Evolutionary conservation across 495 filamentous ascomycete species (phyloP).

Genomic region (Tuber magnatum): DNA sequence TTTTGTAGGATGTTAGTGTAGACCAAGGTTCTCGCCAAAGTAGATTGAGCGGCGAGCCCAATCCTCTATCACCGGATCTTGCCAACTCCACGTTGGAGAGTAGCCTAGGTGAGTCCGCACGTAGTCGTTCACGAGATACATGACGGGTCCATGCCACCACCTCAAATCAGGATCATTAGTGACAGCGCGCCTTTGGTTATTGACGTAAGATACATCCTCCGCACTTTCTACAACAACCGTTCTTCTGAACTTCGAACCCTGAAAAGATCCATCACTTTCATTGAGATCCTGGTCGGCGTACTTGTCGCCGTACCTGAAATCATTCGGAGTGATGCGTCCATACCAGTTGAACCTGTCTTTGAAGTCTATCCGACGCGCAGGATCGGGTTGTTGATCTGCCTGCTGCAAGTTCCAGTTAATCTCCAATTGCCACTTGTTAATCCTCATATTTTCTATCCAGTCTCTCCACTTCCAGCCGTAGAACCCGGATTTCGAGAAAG

Average conservation of each 20-base stretch:
- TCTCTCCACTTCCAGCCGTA: neutral
- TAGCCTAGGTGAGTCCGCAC: neutral
- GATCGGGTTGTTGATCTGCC: fast-evolving
- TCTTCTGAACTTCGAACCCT: neutral
- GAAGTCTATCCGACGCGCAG: neutral
- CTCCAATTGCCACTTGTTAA: neutral
- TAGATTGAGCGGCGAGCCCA: neutral
- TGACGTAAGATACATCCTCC: neutral
- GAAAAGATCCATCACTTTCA: neutral
- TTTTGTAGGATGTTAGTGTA: neutral
- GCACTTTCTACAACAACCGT: neutral
- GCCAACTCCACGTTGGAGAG: neutral
- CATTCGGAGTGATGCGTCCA: conserved; percentile 1
- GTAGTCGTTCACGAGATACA: neutral
- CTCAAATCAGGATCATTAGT: neutral
- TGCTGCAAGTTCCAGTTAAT: neutral
- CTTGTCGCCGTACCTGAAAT: neutral
- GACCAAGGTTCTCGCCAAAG: neutral
- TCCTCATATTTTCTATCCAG: neutral
- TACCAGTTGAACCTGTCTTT: neutral
- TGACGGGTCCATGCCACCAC: neutral
- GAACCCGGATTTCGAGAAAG: neutral
- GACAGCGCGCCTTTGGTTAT: neutral
- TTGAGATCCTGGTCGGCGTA: neutral
- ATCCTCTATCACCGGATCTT: neutral